Base-by-base conservation (phyloP, 2,329 filamentous ascomycete genomes). In the Xylaria sp. region DNA sequence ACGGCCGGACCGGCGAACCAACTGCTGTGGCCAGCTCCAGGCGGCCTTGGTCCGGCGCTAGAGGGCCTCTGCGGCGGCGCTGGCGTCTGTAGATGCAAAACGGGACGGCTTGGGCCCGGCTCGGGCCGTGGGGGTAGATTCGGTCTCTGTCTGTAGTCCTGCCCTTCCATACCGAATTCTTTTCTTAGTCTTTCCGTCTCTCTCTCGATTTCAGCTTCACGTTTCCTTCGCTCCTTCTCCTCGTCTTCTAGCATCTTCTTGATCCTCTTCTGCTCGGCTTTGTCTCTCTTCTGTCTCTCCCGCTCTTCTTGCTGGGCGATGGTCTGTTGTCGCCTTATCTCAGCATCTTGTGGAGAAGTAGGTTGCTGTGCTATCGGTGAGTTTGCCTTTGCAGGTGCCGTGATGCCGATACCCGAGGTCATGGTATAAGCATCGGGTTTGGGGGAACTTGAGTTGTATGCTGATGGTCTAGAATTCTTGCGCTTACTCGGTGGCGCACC, bases 101-200 rank as follows among this genome's bases (percentile, higher is more conserved):
- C 55, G 65, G 66, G 66, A 59, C 40, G 63, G 55, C 58, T 58
- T 23, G 63, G 37, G 19, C 59, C 58, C 21, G 53, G 56, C 10
- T 58, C n/a, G 60, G 73, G 73, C 10, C 77, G 74, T 4, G 80
- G 73, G 2, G 72, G 71, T 4, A 80, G 70, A 15, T 72, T 71
- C 2, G 74, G 68, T 35, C 57, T 64, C 17, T 64, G 69, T 6
- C 68, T 41, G 68, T 76, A 63, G 68, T 77, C 73, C 70, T 84
- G 81, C 0, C 80, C 80, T 52, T 82, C 76, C 46, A 86, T 80
- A 48, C 90, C 90, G 69, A 91, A 93, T 68, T 89, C 75, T 67
- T 81, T 85, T 21, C 86, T 81, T 35, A 99, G 79, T 1, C 93
- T 84, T 73, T 95, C 92, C 0, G 95, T 98, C 78, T 99, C 94